Evolutionary conservation across 352 stramenopile genomes (phyloP).

Genomic region (Phytophthora idaei): DNA sequence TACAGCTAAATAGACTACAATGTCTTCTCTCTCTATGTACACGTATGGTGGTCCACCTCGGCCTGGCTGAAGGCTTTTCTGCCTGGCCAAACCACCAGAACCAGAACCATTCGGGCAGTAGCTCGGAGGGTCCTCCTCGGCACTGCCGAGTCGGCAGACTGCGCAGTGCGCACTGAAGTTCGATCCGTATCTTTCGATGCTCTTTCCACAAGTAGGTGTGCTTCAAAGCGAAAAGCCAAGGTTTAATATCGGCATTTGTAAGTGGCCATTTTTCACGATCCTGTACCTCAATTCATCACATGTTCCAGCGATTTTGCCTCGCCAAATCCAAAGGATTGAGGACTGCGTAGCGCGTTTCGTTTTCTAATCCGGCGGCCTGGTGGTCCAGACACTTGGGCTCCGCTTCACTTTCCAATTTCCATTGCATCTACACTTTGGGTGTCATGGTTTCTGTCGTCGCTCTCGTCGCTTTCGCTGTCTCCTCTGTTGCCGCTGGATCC

Average conservation of each 20-base stretch:
- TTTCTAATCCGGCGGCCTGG: slow-evolving; percentile 11
- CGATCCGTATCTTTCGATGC: no score
- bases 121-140: no score
- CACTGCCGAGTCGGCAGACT: no score
- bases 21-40: no score
- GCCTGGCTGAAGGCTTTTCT: no score
- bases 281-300: slow-evolving; percentile 1
- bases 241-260: slow-evolving; percentile 4
- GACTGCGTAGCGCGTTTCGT: slow-evolving; percentile 10
- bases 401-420: slow-evolving; percentile 20
- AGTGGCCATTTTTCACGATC: slow-evolving; percentile 9
- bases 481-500: slow-evolving; percentile 22
- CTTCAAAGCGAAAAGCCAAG: background rate
- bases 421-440: background rate
- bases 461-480: slow-evolving; percentile 9
- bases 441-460: slow-evolving; percentile 22
- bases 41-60: no score
- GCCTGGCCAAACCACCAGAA: no score
- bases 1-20: no score
- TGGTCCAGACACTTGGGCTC: slow-evolving; percentile 11
- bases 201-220: background rate
- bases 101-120: no score
- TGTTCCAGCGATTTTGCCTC: slow-evolving; percentile 4
- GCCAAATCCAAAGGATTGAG: slow-evolving; percentile 12
- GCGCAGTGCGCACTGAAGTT: no score